Evolutionary conservation across 208 protist genomes (phyloP).

Genomic region (Tetramitus jugosus): DNA sequence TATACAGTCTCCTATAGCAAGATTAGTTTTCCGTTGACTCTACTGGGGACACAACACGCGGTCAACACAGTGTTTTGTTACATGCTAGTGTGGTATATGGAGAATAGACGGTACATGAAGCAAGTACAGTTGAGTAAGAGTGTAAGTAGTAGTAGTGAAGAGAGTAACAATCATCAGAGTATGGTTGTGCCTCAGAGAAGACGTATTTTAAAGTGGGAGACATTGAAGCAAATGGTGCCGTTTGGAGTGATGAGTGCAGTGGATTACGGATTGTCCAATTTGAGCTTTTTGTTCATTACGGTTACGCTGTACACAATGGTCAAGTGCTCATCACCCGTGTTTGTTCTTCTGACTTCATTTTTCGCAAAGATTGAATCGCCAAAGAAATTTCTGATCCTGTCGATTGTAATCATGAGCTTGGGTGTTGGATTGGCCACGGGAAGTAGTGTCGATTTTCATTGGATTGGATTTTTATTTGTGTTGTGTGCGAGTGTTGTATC

Average conservation of each 20-base stretch:
- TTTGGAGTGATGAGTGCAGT: conserved; percentile 6
- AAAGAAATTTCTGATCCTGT: background rate
- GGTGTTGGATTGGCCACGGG: background rate
- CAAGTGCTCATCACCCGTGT: background rate
- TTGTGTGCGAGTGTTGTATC: background rate
- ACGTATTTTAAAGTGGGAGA: conserved; percentile 1
- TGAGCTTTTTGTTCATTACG: conserved; percentile 7
- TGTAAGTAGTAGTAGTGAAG: no score
- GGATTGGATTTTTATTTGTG: conserved; percentile 6
- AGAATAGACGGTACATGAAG: no score
- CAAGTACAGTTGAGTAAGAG: no score
- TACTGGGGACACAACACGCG: no score
- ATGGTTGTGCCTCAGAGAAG: no score
- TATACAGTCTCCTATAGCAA: background rate
- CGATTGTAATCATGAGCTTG: background rate
- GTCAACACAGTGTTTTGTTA: no score
- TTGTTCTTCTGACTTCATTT: conserved; percentile 17
- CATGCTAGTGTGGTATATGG: no score
- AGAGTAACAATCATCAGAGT: no score
- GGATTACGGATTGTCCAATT: background rate
- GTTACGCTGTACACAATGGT: conserved; percentile 17
- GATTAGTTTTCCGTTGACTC: background rate
- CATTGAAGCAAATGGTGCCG: background rate
- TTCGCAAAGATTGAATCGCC: background rate
- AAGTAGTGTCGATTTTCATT: background rate